Evolutionary conservation across 139 green algal genomes (phyloP).

Genomic region (Yamagishiella unicocca): DNA sequence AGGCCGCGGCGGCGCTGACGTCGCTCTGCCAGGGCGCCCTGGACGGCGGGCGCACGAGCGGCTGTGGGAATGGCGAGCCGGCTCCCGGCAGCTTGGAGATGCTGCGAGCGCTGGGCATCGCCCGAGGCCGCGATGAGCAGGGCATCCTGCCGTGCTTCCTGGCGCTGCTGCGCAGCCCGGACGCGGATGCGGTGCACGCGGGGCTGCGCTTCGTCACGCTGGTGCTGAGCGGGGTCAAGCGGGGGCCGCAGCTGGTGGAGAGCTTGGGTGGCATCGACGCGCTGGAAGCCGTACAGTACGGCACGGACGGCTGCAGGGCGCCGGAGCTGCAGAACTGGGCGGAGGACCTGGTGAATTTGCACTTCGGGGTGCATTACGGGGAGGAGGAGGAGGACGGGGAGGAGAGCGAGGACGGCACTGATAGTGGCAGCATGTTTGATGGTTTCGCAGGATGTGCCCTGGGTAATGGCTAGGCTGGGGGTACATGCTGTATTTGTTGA

Average conservation of each 20-base stretch:
- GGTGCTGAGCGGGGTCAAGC: conserved; percentile 1
- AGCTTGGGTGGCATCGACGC: conserved; percentile 40
- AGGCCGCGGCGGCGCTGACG: conserved; percentile 29
- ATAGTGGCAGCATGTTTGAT: no score
- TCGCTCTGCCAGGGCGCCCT: conserved; percentile 4
- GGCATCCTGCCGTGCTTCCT: not conserved
- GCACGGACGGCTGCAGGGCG: not conserved
- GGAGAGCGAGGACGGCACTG: not conserved
- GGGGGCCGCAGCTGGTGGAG: conserved; percentile 30
- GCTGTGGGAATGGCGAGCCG: not conserved
- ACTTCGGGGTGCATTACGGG: conserved; percentile 22
- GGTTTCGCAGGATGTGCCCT: not conserved
- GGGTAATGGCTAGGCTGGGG: no score
- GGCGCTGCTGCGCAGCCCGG: conserved; percentile 3
- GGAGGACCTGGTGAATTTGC: conserved; percentile 24
- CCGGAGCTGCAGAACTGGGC: conserved; percentile 35
- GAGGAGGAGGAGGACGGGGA: conserved; percentile 1
- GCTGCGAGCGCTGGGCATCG: conserved; percentile 1
- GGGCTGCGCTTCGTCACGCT: conserved; percentile 18
- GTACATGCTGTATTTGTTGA: no score
- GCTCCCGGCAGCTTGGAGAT: not conserved
- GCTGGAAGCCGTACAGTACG: conserved; percentile 40
- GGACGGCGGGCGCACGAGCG: not conserved
- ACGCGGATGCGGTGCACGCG: conserved; percentile 25
- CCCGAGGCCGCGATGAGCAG: not conserved